Evolutionary conservation across 2,329 filamentous ascomycete genomes (phyloP).

Genomic region (Trichoderma oligosporum): DNA sequence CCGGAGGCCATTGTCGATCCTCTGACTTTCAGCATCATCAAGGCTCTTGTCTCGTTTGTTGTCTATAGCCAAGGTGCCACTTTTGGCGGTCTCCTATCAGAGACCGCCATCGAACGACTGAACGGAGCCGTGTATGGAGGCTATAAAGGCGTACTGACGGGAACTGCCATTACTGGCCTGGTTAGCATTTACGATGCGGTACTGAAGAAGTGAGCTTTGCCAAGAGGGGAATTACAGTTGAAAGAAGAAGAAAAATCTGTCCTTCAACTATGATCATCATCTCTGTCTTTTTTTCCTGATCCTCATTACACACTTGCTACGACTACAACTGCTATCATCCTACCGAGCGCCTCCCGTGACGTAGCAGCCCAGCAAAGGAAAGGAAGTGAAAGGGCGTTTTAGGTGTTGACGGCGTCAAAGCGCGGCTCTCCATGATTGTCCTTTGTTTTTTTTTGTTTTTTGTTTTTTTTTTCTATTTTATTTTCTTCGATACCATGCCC

Average conservation of each 20-base stretch:
- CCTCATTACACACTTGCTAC: neutral
- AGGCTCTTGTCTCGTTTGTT: constrained; percentile 76
- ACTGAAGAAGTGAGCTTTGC: constrained; percentile 56
- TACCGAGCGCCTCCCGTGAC: neutral
- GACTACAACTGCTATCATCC: neutral
- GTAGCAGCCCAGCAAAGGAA: neutral
- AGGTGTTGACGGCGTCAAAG: constrained; percentile 31
- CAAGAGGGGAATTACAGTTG: neutral
- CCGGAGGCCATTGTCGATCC: constrained; percentile 70
- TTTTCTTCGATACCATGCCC: constrained; percentile 30
- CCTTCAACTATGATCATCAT: neutral
- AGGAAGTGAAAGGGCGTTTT: constrained; percentile 28
- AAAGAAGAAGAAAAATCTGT: neutral
- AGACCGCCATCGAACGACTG: constrained; percentile 58
- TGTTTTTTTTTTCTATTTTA: neutral
- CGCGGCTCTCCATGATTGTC: constrained; percentile 18
- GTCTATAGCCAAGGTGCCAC: constrained; percentile 68
- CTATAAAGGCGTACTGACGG: constrained; percentile 65
- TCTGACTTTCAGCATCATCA: constrained; percentile 83
- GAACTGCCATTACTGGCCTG: constrained; percentile 63
- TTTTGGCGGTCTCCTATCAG: constrained; percentile 59
- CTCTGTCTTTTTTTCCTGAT: neutral
- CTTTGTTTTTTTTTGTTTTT: neutral
- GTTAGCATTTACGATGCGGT: constrained; percentile 75
- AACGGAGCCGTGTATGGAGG: constrained; percentile 66